Base-by-base conservation (phyloP, 306 rosid species). In the Pachyrhizus erosus region DNA sequence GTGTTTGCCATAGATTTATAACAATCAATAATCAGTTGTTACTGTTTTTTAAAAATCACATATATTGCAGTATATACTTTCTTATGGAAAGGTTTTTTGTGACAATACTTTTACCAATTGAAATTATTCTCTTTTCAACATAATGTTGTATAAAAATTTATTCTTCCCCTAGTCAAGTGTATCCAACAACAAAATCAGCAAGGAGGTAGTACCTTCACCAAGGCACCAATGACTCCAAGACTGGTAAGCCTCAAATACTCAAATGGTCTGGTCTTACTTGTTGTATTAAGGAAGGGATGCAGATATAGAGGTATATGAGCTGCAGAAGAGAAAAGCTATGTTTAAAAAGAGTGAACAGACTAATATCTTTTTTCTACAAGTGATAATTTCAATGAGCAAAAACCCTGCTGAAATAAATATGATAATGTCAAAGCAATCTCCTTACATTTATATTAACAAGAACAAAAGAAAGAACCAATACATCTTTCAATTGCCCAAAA, bases 171-270 rank as follows among this genome's bases (percentile, higher is more conserved):
- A 67, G 39, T 54, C 62, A 66, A 40, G 72, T 2, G 39, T 58
- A 46, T 31, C 15, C 45, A 87, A 73, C 62, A 29, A 74, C 51
- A 78, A 52, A 15, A n/a, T 55, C 76, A 76, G 75, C 61, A 72
- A 75, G 73, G 42, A 68, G 17, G 70, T 45, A 67, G 40, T 87
- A 94, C 98, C 97, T 94, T 92, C 89, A 90, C 98, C 78, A 92
- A 80, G 75, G 98, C 98, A 69, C 93, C 96, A 74, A 94, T 91
- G 82, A 94, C 96, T 77, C 98, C 98, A 62, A 94, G 89, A 86
- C 94, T 91, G 62, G 97, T 90, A 39, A 94, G 91, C 83, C 98
- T 91, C 89, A 94, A 86, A 87, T 85, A 87, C 85, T 94, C 98
- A 45, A 90, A 94, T 5, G 93, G 97, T 79, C 90, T 82, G 42